Base-by-base conservation (phyloP, 129 eudicot species). In the Centella asiatica region DNA sequence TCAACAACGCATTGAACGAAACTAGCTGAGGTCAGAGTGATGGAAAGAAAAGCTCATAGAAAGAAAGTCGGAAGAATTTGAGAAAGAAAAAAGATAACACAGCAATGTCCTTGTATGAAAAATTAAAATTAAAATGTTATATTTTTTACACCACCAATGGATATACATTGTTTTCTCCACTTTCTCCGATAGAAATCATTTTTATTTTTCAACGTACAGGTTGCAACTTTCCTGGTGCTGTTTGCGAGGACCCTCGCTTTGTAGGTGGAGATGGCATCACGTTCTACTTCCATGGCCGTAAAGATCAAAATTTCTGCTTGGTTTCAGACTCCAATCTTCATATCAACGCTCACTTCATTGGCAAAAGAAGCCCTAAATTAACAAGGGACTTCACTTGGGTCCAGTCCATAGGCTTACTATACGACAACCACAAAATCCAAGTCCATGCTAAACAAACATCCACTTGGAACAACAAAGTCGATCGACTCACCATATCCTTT, bases 361-460 rank as follows among this genome's bases (percentile, higher is more conserved):
- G 81, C 46, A 80, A 80, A 60, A 54, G 78, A 27, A 66, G 69
- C 62, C 81, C 81, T 26, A 68, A 54, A 44, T 73, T 76, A 36
- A 65, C 48, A 4, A 65, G 81, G 1, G 85, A 80, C 71, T 80
- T 58, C 71, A 80, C 85, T 17, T 76, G 85, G 85, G 85, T 80
- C 5, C 81, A 76, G 69, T 69, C 79, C 22, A 26, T 80, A 3
- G 79, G 81, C 60, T 45, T 80, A 17, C 1, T 72, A 33, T 80
- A 72, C 58, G 71, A 80, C 64, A 51, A 68, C 26, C 85, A 76
- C 76, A 69, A 76, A 55, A 64, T 76, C 33, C 62, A 76, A 0
- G 60, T 80, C 1, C 66, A 65, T 4, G 81, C 76, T 39, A 59
- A 76, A 66, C 55, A 46, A 31, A 72, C 85, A 40, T 68, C 81